Percentiles rank a stretch among this genome's conserved stretches.
Evolutionary conservation across 371 early-diverging fungal species (phyloP).

Genomic region (Mucor plumbeus): DNA sequence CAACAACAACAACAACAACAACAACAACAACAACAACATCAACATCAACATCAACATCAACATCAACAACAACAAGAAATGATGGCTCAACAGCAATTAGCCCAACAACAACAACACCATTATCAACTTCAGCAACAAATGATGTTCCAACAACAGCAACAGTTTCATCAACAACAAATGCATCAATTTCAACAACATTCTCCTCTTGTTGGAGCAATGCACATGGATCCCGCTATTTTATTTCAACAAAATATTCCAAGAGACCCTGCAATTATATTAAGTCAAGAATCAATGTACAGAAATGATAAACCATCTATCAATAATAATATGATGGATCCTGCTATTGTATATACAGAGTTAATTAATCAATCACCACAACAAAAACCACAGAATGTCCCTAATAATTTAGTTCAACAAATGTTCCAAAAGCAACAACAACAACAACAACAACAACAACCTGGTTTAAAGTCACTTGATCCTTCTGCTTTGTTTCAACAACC

Average conservation of each 20-base stretch:
- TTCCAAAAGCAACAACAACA: background rate
- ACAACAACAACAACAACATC: slow-evolving; percentile 3
- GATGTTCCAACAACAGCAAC: slow-evolving; percentile 3
- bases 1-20: background rate
- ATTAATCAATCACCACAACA: too few species aligned
- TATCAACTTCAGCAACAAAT: slow-evolving; percentile 1
- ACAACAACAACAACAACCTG: background rate
- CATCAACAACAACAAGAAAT: background rate
- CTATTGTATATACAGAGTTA: background rate
- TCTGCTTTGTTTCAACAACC: background rate
- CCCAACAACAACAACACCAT: background rate
- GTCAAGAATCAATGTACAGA: background rate
- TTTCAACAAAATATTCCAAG: slow-evolving; percentile 12
- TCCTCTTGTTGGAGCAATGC: background rate
- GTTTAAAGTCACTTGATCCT: slow-evolving; percentile 2
- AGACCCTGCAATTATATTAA: slow-evolving; percentile 19
- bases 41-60: slow-evolving; percentile 4
- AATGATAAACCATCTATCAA: background rate
- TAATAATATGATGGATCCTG: background rate
- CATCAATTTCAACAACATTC: background rate
- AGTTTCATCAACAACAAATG: slow-evolving; percentile 2
- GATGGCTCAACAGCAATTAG: background rate
- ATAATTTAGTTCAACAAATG: background rate
- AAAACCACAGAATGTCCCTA: background rate
- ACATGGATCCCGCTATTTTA: slow-evolving; percentile 17